Evolutionary conservation across 495 filamentous ascomycete species (phyloP).

Genomic region (Penicillium lagena): DNA sequence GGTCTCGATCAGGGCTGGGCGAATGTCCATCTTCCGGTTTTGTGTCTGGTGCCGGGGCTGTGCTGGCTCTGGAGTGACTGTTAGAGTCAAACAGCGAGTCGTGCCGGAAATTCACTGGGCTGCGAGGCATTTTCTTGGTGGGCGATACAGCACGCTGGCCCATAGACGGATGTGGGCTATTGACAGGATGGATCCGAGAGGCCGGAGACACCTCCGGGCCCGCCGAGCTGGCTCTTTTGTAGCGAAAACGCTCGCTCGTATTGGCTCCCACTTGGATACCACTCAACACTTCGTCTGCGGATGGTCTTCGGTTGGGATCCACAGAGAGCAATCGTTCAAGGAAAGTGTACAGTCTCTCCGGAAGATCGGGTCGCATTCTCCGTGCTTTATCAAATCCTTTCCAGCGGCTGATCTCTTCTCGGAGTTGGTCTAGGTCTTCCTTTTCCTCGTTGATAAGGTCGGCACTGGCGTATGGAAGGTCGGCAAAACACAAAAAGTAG

Average conservation of each 20-base stretch:
- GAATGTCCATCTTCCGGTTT: constrained; percentile 15
- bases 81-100: constrained; percentile 26
- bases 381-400: constrained; percentile 74
- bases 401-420: constrained; percentile 84
- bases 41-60: constrained; percentile 9
- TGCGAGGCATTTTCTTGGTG: constrained; percentile 19
- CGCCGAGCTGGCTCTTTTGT: constrained; percentile 37
- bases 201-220: constrained; percentile 49
- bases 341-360: constrained; percentile 78
- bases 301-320: constrained; percentile 70
- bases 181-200: constrained; percentile 50
- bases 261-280: constrained; percentile 69
- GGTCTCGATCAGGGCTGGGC: constrained; percentile 25
- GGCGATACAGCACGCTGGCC: constrained; percentile 26
- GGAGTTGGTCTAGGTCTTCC: constrained; percentile 84
- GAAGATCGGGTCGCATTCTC: constrained; percentile 70
- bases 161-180: constrained; percentile 31
- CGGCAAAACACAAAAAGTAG: constrained; percentile 93
- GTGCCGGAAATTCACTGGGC: constrained; percentile 18
- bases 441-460: constrained; percentile 80
- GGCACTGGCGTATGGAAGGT: constrained; percentile 77
- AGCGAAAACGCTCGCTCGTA: constrained; percentile 48
- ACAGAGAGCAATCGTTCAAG: constrained; percentile 75
- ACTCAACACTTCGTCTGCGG: constrained; percentile 78
- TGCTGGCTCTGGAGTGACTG: constrained; percentile 10